These are phyloP conservation scores for Phytophthora kernoviae DNA, from an alignment of 352 stramenopile species.

Conservation along the genomic window DNA sequence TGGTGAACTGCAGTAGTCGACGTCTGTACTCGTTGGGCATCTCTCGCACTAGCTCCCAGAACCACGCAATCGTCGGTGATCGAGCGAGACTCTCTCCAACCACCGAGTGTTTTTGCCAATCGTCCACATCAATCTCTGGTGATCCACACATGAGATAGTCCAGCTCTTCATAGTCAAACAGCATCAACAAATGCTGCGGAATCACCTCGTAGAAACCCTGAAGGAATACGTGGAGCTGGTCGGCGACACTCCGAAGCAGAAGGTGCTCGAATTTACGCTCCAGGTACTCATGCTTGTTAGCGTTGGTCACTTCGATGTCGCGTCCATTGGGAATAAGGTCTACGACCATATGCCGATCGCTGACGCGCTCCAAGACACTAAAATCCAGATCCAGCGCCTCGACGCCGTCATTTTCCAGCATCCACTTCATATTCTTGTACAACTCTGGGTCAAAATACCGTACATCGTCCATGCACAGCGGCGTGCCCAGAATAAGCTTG, in stretches of 20 bases:
- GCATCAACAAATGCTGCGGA: constrained; percentile 89
- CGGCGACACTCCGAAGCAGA: constrained; percentile 91
- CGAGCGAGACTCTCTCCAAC: constrained; percentile 43
- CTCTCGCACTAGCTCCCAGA: constrained; percentile 89
- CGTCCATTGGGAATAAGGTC: constrained; percentile 64
- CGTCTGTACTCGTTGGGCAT: constrained; percentile 79
- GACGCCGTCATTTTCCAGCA: constrained; percentile 61
- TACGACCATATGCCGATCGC: constrained; percentile 35
- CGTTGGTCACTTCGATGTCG: constrained; percentile 91
- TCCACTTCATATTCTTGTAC: constrained; percentile 68
- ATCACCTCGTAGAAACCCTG: constrained; percentile 97
- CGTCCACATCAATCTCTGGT: constrained; percentile 92
- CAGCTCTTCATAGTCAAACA: constrained; percentile 98
- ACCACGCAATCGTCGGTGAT: constrained; percentile 42
- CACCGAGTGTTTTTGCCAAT: constrained; percentile 91
- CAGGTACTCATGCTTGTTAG: constrained; percentile 95
- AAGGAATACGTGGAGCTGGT: constrained; percentile 91
- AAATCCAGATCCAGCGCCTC: constrained; percentile 69
- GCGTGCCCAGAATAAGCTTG: constrained; percentile 97
- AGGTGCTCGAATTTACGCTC: constrained; percentile 94
- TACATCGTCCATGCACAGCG: constrained; percentile 94
- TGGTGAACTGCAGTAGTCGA: constrained; percentile 82
- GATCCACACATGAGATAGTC: constrained; percentile 96
- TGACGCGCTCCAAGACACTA: constrained; percentile 47
- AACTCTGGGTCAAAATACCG: constrained; percentile 78